phyloP scores from a whole-genome alignment of 2,329 filamentous ascomycete genomes.

The Hawksworthiomyces lignivorus region DNA sequence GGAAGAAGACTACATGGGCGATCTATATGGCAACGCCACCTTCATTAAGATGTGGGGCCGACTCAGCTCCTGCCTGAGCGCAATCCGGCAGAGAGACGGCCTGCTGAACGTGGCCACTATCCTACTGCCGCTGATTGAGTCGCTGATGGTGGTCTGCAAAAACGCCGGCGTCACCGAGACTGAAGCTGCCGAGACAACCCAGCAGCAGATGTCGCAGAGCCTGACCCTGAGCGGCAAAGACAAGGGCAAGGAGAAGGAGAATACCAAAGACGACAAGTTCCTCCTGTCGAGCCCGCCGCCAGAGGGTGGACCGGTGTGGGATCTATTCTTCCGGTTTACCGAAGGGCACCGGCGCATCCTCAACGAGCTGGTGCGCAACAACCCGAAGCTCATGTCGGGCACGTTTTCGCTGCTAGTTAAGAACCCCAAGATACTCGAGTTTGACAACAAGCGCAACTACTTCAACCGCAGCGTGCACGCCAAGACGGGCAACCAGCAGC shows the following conservation, averaged over 20 bases:
- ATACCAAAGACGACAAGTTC: slow-evolving; percentile 27
- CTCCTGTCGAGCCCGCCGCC: slow-evolving; percentile 68
- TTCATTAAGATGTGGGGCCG: slow-evolving; percentile 90
- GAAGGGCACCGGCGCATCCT: slow-evolving; percentile 96
- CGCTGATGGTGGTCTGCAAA: slow-evolving; percentile 98
- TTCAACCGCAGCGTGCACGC: slow-evolving; percentile 88
- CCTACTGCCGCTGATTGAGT: slow-evolving; percentile 86
- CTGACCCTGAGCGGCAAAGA: slow-evolving; percentile 3
- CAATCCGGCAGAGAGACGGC: slow-evolving; percentile 85
- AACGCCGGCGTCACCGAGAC: slow-evolving; percentile 78
- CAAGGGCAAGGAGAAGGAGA: neutral
- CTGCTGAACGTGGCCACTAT: slow-evolving; percentile 98
- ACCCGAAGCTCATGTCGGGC: slow-evolving; percentile 96
- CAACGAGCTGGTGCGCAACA: slow-evolving; percentile 94
- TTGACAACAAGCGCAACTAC: slow-evolving; percentile 99
- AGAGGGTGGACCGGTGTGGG: slow-evolving; percentile 39
- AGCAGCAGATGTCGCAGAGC: slow-evolving; percentile 9
- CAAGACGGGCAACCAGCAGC: slow-evolving; percentile 42
- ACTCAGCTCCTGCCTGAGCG: slow-evolving; percentile 77
- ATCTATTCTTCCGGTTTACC: slow-evolving; percentile 92
- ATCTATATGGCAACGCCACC: slow-evolving; percentile 82
- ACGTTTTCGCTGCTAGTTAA: slow-evolving; percentile 94
- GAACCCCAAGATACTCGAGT: slow-evolving; percentile 97
- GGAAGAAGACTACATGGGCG: slow-evolving; percentile 62
- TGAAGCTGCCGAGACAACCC: slow-evolving; percentile 35